phyloP scores from a whole-genome alignment of 139 green algal species.

The Chara braunii region DNA sequence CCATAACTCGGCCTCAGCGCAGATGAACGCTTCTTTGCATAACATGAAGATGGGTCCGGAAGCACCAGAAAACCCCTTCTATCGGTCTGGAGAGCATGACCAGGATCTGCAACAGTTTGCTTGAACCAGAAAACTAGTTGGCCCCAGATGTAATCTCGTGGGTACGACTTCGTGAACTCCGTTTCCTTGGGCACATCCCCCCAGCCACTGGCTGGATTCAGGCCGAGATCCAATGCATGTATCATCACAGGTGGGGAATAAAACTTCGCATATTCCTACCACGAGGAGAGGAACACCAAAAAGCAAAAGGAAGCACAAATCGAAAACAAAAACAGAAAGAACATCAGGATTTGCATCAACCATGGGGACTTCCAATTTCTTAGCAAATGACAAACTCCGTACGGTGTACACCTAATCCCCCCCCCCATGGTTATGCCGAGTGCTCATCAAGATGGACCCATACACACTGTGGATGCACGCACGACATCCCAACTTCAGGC shows the following conservation, averaged over 20 bases:
- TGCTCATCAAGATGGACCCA: too few relatives aligned
- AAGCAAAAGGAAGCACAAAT: slow-evolving; percentile 48
- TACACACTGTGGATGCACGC: too few relatives aligned
- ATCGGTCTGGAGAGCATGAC: slow-evolving; percentile 5
- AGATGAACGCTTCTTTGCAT: slow-evolving; percentile 10
- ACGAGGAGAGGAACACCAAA: too few relatives aligned
- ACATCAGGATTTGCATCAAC: too few relatives aligned
- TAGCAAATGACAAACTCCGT: too few relatives aligned
- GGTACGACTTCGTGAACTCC: slow-evolving; percentile 31
- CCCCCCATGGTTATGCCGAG: too few relatives aligned
- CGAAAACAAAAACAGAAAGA: too few relatives aligned
- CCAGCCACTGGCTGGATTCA: neutral
- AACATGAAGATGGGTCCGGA: slow-evolving; percentile 34
- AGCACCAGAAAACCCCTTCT: slow-evolving; percentile 28
- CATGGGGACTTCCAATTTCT: too few relatives aligned
- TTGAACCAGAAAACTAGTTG: slow-evolving; percentile 38
- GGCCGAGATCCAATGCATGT: slow-evolving; percentile 11
- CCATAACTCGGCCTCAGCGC: slow-evolving; percentile 18
- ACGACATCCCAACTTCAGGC: too few relatives aligned
- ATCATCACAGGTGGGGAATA: slow-evolving; percentile 27
- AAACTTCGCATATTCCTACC: slow-evolving; percentile 22
- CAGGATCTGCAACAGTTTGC: slow-evolving; percentile 32
- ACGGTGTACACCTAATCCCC: too few relatives aligned
- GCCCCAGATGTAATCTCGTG: slow-evolving; percentile 23
- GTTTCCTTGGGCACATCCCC: neutral